Evolutionary conservation across 1,284 basidiomycete species (phyloP).

Genomic region (Thecaphora frezii): DNA sequence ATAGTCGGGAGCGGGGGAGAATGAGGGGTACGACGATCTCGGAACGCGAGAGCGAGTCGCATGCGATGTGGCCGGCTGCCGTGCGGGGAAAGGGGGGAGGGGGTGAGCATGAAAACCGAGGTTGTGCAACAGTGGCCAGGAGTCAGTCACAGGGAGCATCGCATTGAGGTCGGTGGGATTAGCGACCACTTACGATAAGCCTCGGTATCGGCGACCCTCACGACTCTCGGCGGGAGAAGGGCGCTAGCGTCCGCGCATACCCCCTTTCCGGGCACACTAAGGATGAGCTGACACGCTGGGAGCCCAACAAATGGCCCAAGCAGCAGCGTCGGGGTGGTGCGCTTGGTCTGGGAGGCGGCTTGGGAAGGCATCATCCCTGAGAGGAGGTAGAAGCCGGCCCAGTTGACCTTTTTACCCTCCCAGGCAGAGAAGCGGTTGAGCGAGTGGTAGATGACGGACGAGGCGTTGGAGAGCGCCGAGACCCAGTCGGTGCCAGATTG

Average conservation of each 20-base stretch:
- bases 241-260: constrained; percentile 59
- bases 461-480: constrained; percentile 52
- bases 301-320: constrained; percentile 61
- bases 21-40: constrained; percentile 60
- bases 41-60: constrained; percentile 58
- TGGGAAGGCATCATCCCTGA: constrained; percentile 54
- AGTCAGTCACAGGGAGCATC: too few relatives aligned
- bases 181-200: constrained; percentile 40
- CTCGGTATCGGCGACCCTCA: constrained; percentile 58
- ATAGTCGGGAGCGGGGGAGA: constrained; percentile 33
- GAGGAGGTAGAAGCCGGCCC: constrained; percentile 61
- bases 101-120: too few relatives aligned
- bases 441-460: constrained; percentile 47
- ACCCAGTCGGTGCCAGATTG: constrained; percentile 51
- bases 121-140: too few relatives aligned
- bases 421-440: constrained; percentile 49
- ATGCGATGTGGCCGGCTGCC: constrained; percentile 60
- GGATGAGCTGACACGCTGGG: constrained; percentile 60
- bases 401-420: constrained; percentile 50
- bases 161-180: too few relatives aligned
- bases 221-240: constrained; percentile 45
- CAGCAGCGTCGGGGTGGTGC: constrained; percentile 43
- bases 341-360: not conserved
- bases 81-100: not conserved
- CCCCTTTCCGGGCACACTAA: constrained; percentile 52